phyloP scores from a whole-genome alignment of 148 eudicot genomes.

The Camellia japonica region DNA sequence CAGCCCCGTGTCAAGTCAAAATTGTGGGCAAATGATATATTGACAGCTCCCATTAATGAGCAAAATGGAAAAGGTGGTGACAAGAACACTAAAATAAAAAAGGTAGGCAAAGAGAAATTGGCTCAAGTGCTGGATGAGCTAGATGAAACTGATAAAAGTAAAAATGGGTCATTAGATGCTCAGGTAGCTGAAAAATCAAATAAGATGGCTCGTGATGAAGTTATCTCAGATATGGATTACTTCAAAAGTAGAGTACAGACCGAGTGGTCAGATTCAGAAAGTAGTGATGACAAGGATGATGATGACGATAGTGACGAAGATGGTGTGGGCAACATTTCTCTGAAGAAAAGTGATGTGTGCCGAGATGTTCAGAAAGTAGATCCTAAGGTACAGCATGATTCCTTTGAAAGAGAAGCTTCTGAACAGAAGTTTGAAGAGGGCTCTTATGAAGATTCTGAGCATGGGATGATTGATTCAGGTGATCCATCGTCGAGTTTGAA shows the following conservation, averaged over 20 bases:
- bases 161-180: conserved; percentile 21
- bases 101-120: conserved; percentile 22
- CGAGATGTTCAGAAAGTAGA: conserved; percentile 25
- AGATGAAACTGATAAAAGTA: conserved; percentile 29
- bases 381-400: conserved; percentile 19
- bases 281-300: conserved; percentile 35
- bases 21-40: conserved; percentile 80
- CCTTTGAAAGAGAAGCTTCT: conserved; percentile 16
- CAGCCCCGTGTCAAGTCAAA: conserved; percentile 72
- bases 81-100: conserved; percentile 22
- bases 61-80: conserved; percentile 24
- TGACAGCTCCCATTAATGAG: conserved; percentile 36
- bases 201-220: conserved; percentile 34
- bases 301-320: conserved; percentile 16
- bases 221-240: conserved; percentile 73
- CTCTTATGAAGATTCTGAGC: conserved; percentile 28
- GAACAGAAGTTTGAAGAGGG: conserved; percentile 24
- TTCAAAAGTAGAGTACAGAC: conserved; percentile 75
- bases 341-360: background rate
- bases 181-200: conserved; percentile 26
- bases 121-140: conserved; percentile 10
- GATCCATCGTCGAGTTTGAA: conserved; percentile 32
- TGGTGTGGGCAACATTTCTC: conserved; percentile 18
- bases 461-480: conserved; percentile 27
- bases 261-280: conserved; percentile 88